These are phyloP conservation scores for Durusdinium trenchii DNA, from an alignment of 73 alveolate genomes.

Conservation along the genomic window DNA sequence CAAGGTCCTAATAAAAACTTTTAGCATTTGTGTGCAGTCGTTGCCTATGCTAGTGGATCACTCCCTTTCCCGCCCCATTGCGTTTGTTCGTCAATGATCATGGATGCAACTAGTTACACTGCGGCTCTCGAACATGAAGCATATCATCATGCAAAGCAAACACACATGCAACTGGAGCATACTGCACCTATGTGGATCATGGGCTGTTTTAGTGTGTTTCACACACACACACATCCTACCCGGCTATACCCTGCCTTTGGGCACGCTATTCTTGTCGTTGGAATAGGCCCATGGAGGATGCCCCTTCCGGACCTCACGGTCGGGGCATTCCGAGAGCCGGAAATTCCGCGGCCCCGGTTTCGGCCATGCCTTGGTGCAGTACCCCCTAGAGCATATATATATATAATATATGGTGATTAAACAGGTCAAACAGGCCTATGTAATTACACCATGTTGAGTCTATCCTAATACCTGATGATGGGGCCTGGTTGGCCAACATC, in stretches of 20 bases:
- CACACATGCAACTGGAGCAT: not conserved
- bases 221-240: not conserved
- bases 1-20: too few species aligned
- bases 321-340: not conserved
- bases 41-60: too few species aligned
- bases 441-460: too few species aligned
- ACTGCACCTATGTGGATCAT: not conserved
- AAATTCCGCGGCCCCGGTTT: not conserved
- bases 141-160: not conserved
- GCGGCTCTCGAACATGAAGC: not conserved
- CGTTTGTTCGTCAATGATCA: too few species aligned
- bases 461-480: too few species aligned
- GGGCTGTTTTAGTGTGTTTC: not conserved
- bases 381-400: not conserved
- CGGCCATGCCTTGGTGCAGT: not conserved
- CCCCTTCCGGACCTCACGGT: constrained; percentile 11
- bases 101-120: too few species aligned
- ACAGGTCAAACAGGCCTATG: too few species aligned
- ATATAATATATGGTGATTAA: not conserved
- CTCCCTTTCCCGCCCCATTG: too few species aligned
- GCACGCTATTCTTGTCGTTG: constrained; percentile 30
- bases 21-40: too few species aligned
- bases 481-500: too few species aligned
- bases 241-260: constrained; percentile 1
- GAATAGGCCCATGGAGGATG: constrained; percentile 51